A percentile compares a stretch with the other conserved stretches of the same genome.
phyloP scores from a whole-genome alignment of 805 yeast species.

The Zygotorulaspora florentina region DNA sequence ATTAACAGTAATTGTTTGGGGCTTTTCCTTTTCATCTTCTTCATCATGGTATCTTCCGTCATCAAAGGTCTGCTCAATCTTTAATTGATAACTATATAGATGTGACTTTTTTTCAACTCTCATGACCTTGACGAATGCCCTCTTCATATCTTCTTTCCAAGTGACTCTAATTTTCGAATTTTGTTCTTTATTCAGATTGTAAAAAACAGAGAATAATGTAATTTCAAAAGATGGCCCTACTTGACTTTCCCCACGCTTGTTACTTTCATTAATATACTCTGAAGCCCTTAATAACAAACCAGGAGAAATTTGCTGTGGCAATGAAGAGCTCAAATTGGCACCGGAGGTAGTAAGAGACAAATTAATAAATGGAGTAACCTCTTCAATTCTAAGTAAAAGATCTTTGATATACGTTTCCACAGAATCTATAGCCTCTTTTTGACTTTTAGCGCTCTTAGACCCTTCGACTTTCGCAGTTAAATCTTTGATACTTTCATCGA shows the following conservation, averaged over 20 bases:
- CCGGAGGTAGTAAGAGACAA: conserved; percentile 67
- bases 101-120: conserved; percentile 20
- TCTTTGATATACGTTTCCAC: conserved; percentile 49
- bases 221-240: conserved; percentile 61
- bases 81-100: conserved; percentile 42
- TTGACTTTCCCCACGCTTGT: conserved; percentile 21
- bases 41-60: conserved; percentile 72
- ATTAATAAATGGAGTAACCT: conserved; percentile 62
- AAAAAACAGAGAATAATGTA: conserved; percentile 59
- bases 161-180: conserved; percentile 39
- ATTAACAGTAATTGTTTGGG: conserved; percentile 35
- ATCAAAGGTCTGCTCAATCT: conserved; percentile 53
- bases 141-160: conserved; percentile 73
- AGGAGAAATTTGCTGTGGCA: conserved; percentile 56
- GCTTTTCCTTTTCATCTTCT: conserved; percentile 40
- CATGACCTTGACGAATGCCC: conserved; percentile 44
- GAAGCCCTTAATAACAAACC: conserved; percentile 64
- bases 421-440: conserved; percentile 37
- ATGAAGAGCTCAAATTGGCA: conserved; percentile 48
- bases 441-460: conserved; percentile 27
- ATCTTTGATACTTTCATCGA: conserved; percentile 46
- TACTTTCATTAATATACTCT: conserved; percentile 35
- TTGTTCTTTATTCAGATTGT: conserved; percentile 44
- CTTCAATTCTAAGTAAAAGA: conserved; percentile 53
- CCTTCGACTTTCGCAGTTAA: conserved; percentile 36